Conservation (phyloP, 2,329 filamentous ascomycete species). For the Alternaria ventricosa region DNA sequence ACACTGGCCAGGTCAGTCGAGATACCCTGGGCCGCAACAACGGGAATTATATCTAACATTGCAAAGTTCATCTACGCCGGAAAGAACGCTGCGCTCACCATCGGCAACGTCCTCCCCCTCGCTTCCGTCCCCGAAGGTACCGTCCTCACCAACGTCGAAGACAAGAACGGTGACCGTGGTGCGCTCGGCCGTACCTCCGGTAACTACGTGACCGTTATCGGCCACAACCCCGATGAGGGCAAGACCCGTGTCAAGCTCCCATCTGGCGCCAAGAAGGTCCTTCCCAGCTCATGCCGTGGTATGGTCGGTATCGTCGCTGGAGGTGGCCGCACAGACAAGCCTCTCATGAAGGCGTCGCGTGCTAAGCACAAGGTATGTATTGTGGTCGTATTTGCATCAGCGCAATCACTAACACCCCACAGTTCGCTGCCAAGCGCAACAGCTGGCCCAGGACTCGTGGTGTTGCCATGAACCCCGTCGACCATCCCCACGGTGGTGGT, state of each 20-base stretch:
- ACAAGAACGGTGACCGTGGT: constrained; percentile 97
- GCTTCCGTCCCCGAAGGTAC: constrained; percentile 97
- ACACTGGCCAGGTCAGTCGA: constrained; percentile 80
- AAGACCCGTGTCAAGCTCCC: constrained; percentile 99
- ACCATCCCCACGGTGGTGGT: constrained; percentile 83
- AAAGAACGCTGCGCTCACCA: constrained; percentile 95
- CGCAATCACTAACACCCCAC: constrained; percentile 10
- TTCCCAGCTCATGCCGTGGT: constrained; percentile 88
- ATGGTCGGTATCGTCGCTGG: constrained; percentile 99
- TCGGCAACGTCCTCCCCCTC: constrained; percentile 97
- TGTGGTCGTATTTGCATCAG: neutral
- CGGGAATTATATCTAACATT: constrained; percentile 24
- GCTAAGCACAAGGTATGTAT: constrained; percentile 84
- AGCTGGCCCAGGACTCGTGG: constrained; percentile 99
- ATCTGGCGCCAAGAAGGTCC: constrained; percentile 98
- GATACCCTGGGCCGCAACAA: neutral
- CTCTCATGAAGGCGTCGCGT: constrained; percentile 97
- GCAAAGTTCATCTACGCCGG: constrained; percentile 92
- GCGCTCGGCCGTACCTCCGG: constrained; percentile 95
- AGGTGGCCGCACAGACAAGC: constrained; percentile 99
- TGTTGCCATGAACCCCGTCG: constrained; percentile 99
- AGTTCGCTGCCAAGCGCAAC: constrained; percentile 99
- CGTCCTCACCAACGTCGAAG: constrained; percentile 98
- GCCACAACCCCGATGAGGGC: constrained; percentile 70
- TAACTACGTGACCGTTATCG: constrained; percentile 87